Evolutionary conservation across 1,139 yeast species (phyloP).

Genomic region (Zygoascus meyerae): DNA sequence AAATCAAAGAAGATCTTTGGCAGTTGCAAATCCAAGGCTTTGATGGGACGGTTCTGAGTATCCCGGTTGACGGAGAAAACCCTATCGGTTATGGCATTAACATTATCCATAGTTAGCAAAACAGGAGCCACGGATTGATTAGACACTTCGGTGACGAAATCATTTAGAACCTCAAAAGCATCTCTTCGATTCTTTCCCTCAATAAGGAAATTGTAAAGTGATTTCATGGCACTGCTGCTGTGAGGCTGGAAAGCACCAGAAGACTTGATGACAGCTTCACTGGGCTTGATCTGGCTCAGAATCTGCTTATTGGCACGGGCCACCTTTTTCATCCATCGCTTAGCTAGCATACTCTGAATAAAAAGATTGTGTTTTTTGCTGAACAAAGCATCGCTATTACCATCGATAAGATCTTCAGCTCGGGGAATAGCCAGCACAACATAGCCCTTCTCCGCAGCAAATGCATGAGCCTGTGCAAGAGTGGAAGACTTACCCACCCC

Average conservation of each 20-base stretch:
- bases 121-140: constrained; percentile 50
- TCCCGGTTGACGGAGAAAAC: constrained; percentile 59
- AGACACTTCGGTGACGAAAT: constrained; percentile 47
- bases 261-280: constrained; percentile 18
- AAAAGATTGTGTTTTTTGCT: constrained; percentile 48
- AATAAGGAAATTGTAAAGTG: constrained; percentile 41
- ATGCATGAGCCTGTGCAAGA: constrained; percentile 65
- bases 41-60: constrained; percentile 51
- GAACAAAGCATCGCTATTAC: constrained; percentile 60
- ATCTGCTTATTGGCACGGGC: constrained; percentile 50
- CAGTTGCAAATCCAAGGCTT: constrained; percentile 59
- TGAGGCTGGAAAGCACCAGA: constrained; percentile 27
- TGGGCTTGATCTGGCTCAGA: constrained; percentile 37
- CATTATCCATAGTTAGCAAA: constrained; percentile 66
- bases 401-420: constrained; percentile 59
- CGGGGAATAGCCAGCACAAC: constrained; percentile 63
- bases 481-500: constrained; percentile 81
- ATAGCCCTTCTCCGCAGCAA: constrained; percentile 47
- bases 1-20: constrained; percentile 54
- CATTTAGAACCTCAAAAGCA: constrained; percentile 43
- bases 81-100: constrained; percentile 56
- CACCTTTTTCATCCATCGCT: constrained; percentile 53
- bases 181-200: constrained; percentile 34
- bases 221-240: constrained; percentile 41
- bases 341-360: constrained; percentile 77